Percentiles rank a stretch among this genome's conserved stretches.
phyloP scores from a whole-genome alignment of 169 alveolate genomes.

The Babesia ovata region DNA sequence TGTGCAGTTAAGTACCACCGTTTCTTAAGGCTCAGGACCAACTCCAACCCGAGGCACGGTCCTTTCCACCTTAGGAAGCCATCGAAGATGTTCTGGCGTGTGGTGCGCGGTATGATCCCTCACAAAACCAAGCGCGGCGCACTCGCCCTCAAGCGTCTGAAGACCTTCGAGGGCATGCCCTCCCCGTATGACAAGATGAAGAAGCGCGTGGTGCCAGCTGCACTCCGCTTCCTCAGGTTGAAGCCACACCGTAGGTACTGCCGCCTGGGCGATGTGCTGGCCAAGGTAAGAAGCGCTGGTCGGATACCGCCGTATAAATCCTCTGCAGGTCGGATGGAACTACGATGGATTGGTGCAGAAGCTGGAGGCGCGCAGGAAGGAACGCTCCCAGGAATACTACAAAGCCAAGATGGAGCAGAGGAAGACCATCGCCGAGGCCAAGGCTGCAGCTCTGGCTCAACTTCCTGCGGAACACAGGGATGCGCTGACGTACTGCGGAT shows the following conservation, averaged over 20 bases:
- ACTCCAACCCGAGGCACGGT: constrained; percentile 96
- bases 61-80: constrained; percentile 97
- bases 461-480: constrained; percentile 61
- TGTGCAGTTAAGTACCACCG: constrained; percentile 90
- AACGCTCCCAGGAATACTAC: constrained; percentile 82
- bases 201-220: constrained; percentile 92
- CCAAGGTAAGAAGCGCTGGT: constrained; percentile 41
- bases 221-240: constrained; percentile 88
- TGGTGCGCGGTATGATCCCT: constrained; percentile 99
- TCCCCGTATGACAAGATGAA: constrained; percentile 91
- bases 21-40: constrained; percentile 92
- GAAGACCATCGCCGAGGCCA: constrained; percentile 50
- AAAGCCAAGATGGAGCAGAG: constrained; percentile 76
- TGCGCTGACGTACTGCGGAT: constrained; percentile 34
- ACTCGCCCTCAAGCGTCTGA: constrained; percentile 93
- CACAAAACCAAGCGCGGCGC: constrained; percentile 98
- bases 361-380: constrained; percentile 91
- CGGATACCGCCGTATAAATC: not conserved
- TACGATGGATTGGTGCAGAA: constrained; percentile 83
- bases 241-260: constrained; percentile 85
- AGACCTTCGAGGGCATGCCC: constrained; percentile 94
- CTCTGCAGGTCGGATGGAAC: constrained; percentile 90
- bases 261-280: constrained; percentile 89
- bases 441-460: constrained; percentile 55
- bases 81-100: constrained; percentile 95